Base-by-base conservation (phyloP, 75 land plant species). In the Larix kaempferi region DNA sequence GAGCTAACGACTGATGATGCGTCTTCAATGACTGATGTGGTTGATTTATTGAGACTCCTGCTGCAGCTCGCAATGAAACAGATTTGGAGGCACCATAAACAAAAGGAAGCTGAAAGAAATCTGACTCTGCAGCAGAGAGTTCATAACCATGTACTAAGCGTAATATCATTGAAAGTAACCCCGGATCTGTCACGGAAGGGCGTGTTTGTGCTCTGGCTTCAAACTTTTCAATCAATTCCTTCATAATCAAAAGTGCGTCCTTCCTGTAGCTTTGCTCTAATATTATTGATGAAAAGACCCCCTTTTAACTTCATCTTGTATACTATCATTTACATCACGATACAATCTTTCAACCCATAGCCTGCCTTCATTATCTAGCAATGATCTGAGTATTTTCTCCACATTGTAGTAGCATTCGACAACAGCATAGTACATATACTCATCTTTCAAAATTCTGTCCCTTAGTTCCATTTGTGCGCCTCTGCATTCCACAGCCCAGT, bases 351-450 rank as follows among this genome's bases (percentile, higher is more conserved):
- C 86, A 65, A 90, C 91, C 99, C 99, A 96, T 56, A 76, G 81
- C 62, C 86, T 77, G 57, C 94, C 99, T 78, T 88, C 89, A 35
- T 78, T 89, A 59, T 91, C 88, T 59, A 93, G 81, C 35, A 96
- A 64, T 22, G 85, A 77, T 67, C 79, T 74, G 52, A 96, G 76
- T 57, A 93, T 82, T 61, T 71, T 82, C 78, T 91, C 85, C 57
- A 95, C 62, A 75, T 84, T 86, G 77, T 85, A 80, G 79, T 87
- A 96, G 55, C 92, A 87, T 75, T 96, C 99, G 73, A 87, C 76
- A 66, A 94, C 89, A 52, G 95, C 98, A 86, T 84, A 92, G 25
- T 78, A 84, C 98, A 96, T 92, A 82, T 96, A 96, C 57, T 94
- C 88, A 83, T 96, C 99, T 77, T 77, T 87, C 17, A 72, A 75